Base-by-base conservation (phyloP, 106 monocot genomes). In the Dendrobium huoshanense region DNA sequence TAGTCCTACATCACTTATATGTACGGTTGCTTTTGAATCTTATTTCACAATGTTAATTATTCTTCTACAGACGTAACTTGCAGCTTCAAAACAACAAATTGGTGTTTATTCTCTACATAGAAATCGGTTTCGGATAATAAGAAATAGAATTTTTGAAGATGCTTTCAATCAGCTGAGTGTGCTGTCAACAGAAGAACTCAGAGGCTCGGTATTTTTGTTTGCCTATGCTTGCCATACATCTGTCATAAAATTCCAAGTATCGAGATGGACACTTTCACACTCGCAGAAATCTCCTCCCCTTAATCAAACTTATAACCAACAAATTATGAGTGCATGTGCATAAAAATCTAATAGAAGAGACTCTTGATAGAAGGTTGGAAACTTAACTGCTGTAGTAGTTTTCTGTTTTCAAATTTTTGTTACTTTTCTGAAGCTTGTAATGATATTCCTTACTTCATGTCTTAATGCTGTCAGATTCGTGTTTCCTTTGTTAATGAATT, bases 101-200 rank as follows among this genome's bases (percentile, higher is more conserved):
- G 88, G 83, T 31, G 83, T 85, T 58, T 88, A 86, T 78, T 78
- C 79, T 73, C 85, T 91, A 58, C 51, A 81, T 59, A 90, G 92
- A 75, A 54, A 84, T 55, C 88, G 85, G 55, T 88, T 89, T 80
- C 91, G 82, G 85, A 99, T 99, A 75, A 84, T 93, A 88, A 95
- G 99, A 90, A 82, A 91, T 78, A 88, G 90, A 61, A 93, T 99
- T 70, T 81, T 99, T 81, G 99, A 99, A 91, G 99, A 99, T 88
- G 95, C 95, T 77, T 99, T 95, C 72, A 87, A 75, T 84, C 89
- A 91, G 81, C 65, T 99, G 68, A 88, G 86, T 55, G 40, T 43
- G 11, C 80, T 99, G 75, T 86, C 95, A n/a, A 91, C 90, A 47
- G 95, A 99, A 74, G 92, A 91, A 44, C 93, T 99, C 45, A 83